Percentiles rank a stretch among this genome's conserved stretches.
Conservation (phyloP, 768 basidiomycete genomes). For the Rhizopogon roseolus region DNA sequence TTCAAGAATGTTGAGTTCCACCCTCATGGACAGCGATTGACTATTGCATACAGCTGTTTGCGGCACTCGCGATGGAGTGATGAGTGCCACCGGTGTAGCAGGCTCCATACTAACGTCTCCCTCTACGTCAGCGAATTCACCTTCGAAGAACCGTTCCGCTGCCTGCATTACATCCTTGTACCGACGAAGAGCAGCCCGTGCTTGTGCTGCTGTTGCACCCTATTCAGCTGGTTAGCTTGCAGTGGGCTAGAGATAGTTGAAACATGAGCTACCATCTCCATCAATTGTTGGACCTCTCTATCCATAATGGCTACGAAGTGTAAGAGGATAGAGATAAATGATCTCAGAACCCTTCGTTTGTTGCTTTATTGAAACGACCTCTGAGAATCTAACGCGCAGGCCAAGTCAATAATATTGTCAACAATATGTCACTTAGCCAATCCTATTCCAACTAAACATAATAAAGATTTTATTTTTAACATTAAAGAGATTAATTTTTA, state of each 20-base stretch:
- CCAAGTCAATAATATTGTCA: background rate
- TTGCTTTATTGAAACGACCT: slow-evolving; percentile 10
- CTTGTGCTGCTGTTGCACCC: slow-evolving; percentile 83
- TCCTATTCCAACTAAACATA: background rate
- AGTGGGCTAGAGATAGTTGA: background rate
- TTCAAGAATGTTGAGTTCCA: slow-evolving; percentile 1
- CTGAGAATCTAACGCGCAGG: no score
- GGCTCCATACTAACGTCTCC: slow-evolving; percentile 47
- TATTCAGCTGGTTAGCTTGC: slow-evolving; percentile 22
- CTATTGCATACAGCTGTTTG: slow-evolving; percentile 15
- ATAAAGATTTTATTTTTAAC: background rate
- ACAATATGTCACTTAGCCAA: background rate
- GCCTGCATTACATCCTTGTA: slow-evolving; percentile 91
- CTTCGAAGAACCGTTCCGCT: slow-evolving; percentile 81
- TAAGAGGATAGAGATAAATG: background rate
- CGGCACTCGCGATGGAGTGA: slow-evolving; percentile 26
- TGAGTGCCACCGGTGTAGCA: slow-evolving; percentile 13
- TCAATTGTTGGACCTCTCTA: slow-evolving; percentile 53
- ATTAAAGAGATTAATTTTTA: no score
- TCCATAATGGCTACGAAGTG: slow-evolving; percentile 34
- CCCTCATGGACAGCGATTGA: background rate
- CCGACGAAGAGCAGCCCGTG: slow-evolving; percentile 74
- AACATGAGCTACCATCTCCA: slow-evolving; percentile 45
- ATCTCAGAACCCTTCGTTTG: slow-evolving; percentile 1
- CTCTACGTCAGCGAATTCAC: slow-evolving; percentile 74